phyloP scores from a whole-genome alignment of 257 asterid species.

The Fraxinus pennsylvanica region DNA sequence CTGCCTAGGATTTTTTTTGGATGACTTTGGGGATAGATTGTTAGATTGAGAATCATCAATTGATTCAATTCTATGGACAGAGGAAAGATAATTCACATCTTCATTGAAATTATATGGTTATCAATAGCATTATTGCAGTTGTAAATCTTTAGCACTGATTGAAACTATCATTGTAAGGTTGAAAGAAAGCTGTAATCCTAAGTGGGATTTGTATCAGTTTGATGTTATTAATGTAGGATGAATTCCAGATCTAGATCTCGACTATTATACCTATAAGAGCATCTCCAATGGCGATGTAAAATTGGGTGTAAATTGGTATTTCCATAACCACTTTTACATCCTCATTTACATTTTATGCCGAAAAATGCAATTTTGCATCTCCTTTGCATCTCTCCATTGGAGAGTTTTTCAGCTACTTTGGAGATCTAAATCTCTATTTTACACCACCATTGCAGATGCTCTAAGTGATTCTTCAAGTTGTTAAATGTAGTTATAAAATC shows the following conservation, averaged over 20 bases:
- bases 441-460: too few species aligned
- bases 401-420: too few species aligned
- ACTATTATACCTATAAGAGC: background rate
- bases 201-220: background rate
- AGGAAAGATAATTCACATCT: background rate
- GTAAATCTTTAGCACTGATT: background rate
- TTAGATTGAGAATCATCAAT: background rate
- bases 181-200: background rate
- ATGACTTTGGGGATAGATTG: background rate
- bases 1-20: background rate
- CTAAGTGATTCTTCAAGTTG: background rate
- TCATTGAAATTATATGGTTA: background rate
- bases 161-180: background rate
- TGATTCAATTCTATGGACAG: background rate
- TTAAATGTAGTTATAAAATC: conserved; percentile 9
- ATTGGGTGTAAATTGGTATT: too few species aligned
- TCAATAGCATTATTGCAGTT: background rate
- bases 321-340: too few species aligned
- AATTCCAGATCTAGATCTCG: background rate
- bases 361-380: too few species aligned
- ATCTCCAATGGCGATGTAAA: too few species aligned
- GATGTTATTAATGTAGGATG: background rate
- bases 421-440: too few species aligned
- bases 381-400: too few species aligned
- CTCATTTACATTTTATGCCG: too few species aligned